Evolutionary conservation across 768 basidiomycete genomes (phyloP), one percentile per base, ranked within the genome.

Genomic region (Boletus rubropictus): DNA sequence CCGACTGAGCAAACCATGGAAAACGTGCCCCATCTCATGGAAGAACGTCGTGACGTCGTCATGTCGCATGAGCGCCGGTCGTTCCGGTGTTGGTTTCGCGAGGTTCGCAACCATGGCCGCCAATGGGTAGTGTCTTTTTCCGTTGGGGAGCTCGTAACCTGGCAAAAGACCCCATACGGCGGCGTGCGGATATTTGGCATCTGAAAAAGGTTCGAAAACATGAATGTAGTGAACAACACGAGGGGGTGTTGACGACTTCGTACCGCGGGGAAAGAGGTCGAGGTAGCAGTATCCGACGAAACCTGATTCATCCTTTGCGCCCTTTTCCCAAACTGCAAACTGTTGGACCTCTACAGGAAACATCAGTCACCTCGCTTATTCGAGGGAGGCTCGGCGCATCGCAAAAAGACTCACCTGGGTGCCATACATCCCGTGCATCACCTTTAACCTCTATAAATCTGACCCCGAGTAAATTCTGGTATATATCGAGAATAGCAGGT

Each of bases 101-200:
- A 94, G 77, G 63, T 92, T 93, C 32, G 91, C 90, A 7, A 93
- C 91, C 90, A 93, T 93, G 4, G 85, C 84, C 1, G 82, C 66
- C 41, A 89, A 64, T 3, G 89, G 89, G 62, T 89, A 90, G 60
- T 73, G 73, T 25, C 86, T 76, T 42, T 73, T 74, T 35, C 81
- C 82, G 46, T 79, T 67, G 0, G 75, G 49, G 20, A 67, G 71
- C 36, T 77, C 71, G 59, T 82, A 84, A 12, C 90, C 88, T 0
- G 82, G 68, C 5, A 86, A 71, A 24, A 92, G 69, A 7, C 78
- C 73, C 86, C 88, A 93, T 2, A 92, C 89, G 1, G 89, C 89
- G 0, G 90, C 90, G 68, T 93, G 89, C 10, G 84, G 79, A 63
- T 90, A 93, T 60, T 91, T 92, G 39, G 75, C 75, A 39, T 73